phyloP scores from a whole-genome alignment of 352 stramenopile species.

The Phytophthora foliorum region DNA sequence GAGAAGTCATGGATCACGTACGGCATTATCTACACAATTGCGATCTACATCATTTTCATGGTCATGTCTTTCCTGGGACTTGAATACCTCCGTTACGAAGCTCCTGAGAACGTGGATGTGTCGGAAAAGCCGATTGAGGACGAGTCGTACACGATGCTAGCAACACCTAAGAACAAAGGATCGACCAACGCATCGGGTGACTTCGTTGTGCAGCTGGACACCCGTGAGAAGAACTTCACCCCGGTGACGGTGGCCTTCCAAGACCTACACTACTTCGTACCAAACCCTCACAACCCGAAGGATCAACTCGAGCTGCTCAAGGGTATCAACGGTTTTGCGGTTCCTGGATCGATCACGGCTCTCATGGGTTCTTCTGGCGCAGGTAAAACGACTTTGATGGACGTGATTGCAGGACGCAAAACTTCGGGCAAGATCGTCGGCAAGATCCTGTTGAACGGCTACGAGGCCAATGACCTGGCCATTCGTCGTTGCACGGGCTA shows the following conservation, averaged over 20 bases:
- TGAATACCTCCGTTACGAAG: conserved; percentile 28
- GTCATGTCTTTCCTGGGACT: conserved; percentile 19
- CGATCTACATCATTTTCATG: conserved; percentile 49
- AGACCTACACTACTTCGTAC: conserved; percentile 36
- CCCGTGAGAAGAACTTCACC: conserved; percentile 32
- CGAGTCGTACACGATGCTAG: conserved; percentile 15
- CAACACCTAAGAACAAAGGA: conserved; percentile 5
- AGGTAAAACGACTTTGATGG: conserved; percentile 63
- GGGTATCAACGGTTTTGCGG: conserved; percentile 44
- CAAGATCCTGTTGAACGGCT: conserved; percentile 89
- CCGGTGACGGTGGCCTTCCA: conserved; percentile 48
- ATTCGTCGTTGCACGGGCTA: conserved; percentile 62
- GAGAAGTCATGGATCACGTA: conserved; percentile 53
- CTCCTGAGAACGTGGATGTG: conserved; percentile 35
- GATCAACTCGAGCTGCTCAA: conserved; percentile 44
- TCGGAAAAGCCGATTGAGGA: conserved; percentile 21
- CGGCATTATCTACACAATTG: conserved; percentile 32
- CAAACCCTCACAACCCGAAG: conserved; percentile 26
- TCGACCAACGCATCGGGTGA: background rate
- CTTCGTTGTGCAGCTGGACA: conserved; percentile 1
- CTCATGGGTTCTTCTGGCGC: conserved; percentile 63
- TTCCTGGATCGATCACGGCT: conserved; percentile 52
- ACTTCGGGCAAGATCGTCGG: conserved; percentile 79
- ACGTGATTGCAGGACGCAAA: conserved; percentile 93
- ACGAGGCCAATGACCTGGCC: conserved; percentile 46